A percentile compares a stretch with the other conserved stretches of the same genome.
Evolutionary conservation across 352 stramenopile genomes (phyloP).

Genomic region (Elongisporangium anandrum): DNA sequence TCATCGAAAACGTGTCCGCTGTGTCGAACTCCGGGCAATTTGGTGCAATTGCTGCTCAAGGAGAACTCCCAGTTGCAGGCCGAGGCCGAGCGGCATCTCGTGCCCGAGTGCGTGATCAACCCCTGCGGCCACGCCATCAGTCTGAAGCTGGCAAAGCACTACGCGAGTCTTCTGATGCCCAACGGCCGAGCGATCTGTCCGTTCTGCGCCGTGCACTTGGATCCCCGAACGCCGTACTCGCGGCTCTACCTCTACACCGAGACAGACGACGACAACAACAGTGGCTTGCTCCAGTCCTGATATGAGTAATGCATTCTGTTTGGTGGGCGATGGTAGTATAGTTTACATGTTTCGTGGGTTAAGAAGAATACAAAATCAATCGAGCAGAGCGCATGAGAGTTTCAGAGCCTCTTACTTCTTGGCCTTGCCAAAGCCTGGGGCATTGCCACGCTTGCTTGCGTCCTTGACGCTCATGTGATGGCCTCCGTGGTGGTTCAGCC

Average conservation of each 20-base stretch:
- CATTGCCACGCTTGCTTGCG: conserved; percentile 24
- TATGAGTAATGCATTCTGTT: neutral
- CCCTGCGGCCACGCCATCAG: conserved; percentile 80
- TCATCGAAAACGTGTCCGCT: conserved; percentile 54
- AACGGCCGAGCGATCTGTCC: conserved; percentile 77
- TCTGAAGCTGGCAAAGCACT: conserved; percentile 52
- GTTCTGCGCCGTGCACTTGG: conserved; percentile 72
- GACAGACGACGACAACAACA: conserved; percentile 18
- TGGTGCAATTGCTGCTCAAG: conserved; percentile 70
- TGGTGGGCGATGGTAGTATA: neutral
- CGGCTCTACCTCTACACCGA: conserved; percentile 78
- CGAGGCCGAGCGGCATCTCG: conserved; percentile 41
- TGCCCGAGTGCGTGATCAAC: conserved; percentile 80
- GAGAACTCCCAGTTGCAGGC: conserved; percentile 72
- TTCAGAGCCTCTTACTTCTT: conserved; percentile 16
- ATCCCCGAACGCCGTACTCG: conserved; percentile 56
- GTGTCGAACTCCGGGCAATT: conserved; percentile 51
- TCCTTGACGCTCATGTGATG: conserved; percentile 15
- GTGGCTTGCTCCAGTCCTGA: neutral
- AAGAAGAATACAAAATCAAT: neutral
- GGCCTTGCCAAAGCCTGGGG: conserved; percentile 12
- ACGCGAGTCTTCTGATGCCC: conserved; percentile 58
- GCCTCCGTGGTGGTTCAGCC: conserved; percentile 38
- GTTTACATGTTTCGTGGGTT: neutral
- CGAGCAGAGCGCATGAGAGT: neutral